Conservation (phyloP, 2,329 filamentous ascomycete species). For the Pestalotiopsis sp. region DNA sequence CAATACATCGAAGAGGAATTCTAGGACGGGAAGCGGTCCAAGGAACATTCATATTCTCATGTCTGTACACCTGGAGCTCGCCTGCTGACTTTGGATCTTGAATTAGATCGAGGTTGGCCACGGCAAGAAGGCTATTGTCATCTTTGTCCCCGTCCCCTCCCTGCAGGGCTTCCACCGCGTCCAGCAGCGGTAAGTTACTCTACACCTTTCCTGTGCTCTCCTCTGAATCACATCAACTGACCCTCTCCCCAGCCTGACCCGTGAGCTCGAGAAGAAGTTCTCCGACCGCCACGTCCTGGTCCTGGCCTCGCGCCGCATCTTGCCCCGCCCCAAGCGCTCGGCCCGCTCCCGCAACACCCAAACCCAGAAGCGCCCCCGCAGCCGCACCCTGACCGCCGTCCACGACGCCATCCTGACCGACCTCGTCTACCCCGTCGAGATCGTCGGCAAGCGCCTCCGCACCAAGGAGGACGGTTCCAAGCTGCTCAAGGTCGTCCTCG, state of each 20-base stretch:
- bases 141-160: slow-evolving; percentile 99
- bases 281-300: slow-evolving; percentile 99
- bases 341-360: slow-evolving; percentile 94
- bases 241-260: slow-evolving; percentile 73
- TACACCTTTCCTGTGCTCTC: background rate
- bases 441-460: slow-evolving; percentile 97
- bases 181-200: slow-evolving; percentile 88
- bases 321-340: slow-evolving; percentile 98
- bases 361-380: slow-evolving; percentile 98
- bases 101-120: slow-evolving; percentile 98
- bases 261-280: slow-evolving; percentile 99
- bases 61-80: slow-evolving; percentile 66
- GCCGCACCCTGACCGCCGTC: slow-evolving; percentile 95
- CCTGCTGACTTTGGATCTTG: slow-evolving; percentile 72
- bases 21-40: slow-evolving; percentile 77
- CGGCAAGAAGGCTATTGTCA: slow-evolving; percentile 99
- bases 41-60: slow-evolving; percentile 46
- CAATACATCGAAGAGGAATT: slow-evolving; percentile 47
- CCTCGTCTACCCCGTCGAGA: slow-evolving; percentile 99
- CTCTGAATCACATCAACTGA: background rate
- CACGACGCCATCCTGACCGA: slow-evolving; percentile 98
- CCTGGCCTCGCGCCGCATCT: slow-evolving; percentile 97
- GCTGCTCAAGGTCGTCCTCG: slow-evolving; percentile 97
- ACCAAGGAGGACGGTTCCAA: slow-evolving; percentile 99
- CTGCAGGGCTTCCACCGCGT: slow-evolving; percentile 98